Base-by-base conservation (phyloP, 2,329 filamentous ascomycete species). In the Shiraia sp. region DNA sequence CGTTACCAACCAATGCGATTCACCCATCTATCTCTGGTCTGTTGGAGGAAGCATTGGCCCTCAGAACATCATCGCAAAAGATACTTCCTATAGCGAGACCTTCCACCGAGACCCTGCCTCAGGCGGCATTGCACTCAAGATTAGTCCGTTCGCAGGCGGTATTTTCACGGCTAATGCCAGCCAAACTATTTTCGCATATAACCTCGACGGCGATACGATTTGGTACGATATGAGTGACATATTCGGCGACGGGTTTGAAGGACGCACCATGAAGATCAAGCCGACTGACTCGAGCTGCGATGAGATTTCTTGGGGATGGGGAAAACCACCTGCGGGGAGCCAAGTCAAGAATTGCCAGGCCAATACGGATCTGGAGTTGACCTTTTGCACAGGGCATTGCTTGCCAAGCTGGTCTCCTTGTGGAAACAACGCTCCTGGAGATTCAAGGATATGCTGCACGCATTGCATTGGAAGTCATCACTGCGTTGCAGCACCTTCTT, bases 321-420 rank as follows among this genome's bases (percentile, higher is more conserved):
- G 62, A n/a, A 53, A 48, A 32, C 49, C 53, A 35, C 55, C 59
- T 3, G 53, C 44, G 2, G 57, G 54, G 10, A 63, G 59, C 15
- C 48, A 60, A 32, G 47, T 55, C 2, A 56, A 49, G 46, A 49
- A 27, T 28, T 65, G 61, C 32, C 40, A 47, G 25, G 51, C 48
- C 16, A 47, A 47, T 4, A 51, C 51, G 5, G 49, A 64, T 40
- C 27, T 65, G 29, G 55, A 59, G 34, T 31, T 65, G 38, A 57
- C 54, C 3, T 57, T 66, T 17, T 65, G 61, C 36, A 62, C 53
- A 2, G 47, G 45, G 1, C 42, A 57, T 42, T 66, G 63, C 35
- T 51, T 66, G 53, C 63, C 61, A 10, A 55, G 52, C 33, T 66
- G 63, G 61, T 60, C 42, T 45, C 44, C 45, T 12, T 63, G 57